Conservation (phyloP, 495 filamentous ascomycete genomes). For the Xylaria acuta region DNA sequence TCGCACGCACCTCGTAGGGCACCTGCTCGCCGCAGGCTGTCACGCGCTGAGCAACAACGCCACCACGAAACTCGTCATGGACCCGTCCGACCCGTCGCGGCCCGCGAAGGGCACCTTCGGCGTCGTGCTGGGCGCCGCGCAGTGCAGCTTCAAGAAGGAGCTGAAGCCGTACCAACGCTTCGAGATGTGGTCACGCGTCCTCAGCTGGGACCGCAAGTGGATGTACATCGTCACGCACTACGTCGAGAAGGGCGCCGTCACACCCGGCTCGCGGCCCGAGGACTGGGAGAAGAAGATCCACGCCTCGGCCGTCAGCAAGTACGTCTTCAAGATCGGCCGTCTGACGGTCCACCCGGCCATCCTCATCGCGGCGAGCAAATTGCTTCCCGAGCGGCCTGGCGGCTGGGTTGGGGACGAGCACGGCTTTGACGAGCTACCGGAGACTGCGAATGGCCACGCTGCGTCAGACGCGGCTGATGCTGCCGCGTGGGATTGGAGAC, state of each 20-base stretch:
- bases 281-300: conserved; percentile 52
- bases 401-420: conserved; percentile 53
- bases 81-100: conserved; percentile 43
- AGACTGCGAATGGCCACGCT: conserved; percentile 34
- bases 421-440: conserved; percentile 19
- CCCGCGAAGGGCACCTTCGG: conserved; percentile 48
- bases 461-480: conserved; percentile 34
- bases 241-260: conserved; percentile 59
- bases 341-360: conserved; percentile 84
- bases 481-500: conserved; percentile 56
- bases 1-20: conserved; percentile 65
- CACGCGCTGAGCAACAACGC: conserved; percentile 46
- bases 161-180: conserved; percentile 71
- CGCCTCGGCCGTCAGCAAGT: conserved; percentile 61
- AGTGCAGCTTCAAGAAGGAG: conserved; percentile 71
- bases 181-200: conserved; percentile 74
- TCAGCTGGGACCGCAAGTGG: conserved; percentile 72
- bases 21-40: conserved; percentile 60
- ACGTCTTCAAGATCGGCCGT: conserved; percentile 73
- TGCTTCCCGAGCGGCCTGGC: conserved; percentile 67
- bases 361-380: conserved; percentile 68
- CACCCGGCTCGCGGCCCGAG: conserved; percentile 46
- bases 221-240: conserved; percentile 57
- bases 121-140: conserved; percentile 72
- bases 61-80: conserved; percentile 49